These are phyloP conservation scores for Pseudonitzschia multistriata DNA, from an alignment of 108 stramenopile genomes.

Conservation along the genomic window DNA sequence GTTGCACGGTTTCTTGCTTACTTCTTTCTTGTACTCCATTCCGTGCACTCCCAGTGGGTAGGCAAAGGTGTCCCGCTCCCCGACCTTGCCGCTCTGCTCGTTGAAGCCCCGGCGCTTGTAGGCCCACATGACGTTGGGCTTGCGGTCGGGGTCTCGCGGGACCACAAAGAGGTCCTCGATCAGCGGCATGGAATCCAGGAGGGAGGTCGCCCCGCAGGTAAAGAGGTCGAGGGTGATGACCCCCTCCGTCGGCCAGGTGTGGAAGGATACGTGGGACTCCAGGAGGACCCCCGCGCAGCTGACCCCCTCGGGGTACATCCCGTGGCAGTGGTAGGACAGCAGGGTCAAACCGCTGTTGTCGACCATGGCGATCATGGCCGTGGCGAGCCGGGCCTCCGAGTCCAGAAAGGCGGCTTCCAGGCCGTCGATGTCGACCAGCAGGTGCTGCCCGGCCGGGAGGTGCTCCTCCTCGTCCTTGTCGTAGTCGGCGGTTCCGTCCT, in stretches of 20 bases:
- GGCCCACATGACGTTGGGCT: conserved; percentile 47
- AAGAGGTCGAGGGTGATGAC: conserved; percentile 72
- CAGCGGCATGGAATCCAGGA: conserved; percentile 42
- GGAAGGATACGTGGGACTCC: conserved; percentile 69
- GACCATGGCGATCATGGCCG: conserved; percentile 64
- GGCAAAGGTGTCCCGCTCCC: conserved; percentile 45
- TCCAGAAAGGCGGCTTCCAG: conserved; percentile 58
- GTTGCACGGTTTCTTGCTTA: conserved; percentile 6
- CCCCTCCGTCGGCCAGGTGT: conserved; percentile 74
- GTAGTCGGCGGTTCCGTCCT: conserved; percentile 19
- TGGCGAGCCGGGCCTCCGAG: conserved; percentile 59
- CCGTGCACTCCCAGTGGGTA: conserved; percentile 60
- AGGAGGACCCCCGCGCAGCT: conserved; percentile 63
- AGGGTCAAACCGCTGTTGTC: conserved; percentile 55
- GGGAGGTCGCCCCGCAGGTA: conserved; percentile 56
- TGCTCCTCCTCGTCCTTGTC: conserved; percentile 43
- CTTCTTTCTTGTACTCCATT: conserved; percentile 54
- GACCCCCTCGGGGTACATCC: conserved; percentile 56
- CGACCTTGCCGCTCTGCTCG: conserved; percentile 33
- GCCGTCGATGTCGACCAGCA: conserved; percentile 67
- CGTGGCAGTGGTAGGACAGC: conserved; percentile 78
- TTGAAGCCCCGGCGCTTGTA: conserved; percentile 67
- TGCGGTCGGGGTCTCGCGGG: conserved; percentile 21
- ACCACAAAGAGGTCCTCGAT: conserved; percentile 60
- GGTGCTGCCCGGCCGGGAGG: conserved; percentile 68